Percentiles rank a stretch among this genome's conserved stretches.
Conservation (phyloP, 345 rosid species). For the Populus alba region DNA sequence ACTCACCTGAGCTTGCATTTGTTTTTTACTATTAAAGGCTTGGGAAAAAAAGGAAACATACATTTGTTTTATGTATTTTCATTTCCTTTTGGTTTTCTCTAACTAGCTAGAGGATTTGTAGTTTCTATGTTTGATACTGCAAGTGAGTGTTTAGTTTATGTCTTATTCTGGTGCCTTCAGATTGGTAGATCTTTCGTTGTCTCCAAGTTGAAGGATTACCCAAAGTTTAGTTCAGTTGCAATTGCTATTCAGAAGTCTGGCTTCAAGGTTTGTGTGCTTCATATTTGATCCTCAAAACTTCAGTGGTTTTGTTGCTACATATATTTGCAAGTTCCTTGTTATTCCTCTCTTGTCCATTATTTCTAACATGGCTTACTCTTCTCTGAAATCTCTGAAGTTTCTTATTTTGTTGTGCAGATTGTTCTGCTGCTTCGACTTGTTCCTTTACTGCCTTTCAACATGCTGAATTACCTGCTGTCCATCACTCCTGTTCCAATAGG, state of each 20-base stretch:
- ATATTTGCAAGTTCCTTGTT: neutral
- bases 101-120: neutral
- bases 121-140: neutral
- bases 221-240: slow-evolving; percentile 84
- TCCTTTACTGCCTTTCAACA: slow-evolving; percentile 89
- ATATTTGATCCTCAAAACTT: neutral
- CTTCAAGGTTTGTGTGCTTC: slow-evolving; percentile 66
- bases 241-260: slow-evolving; percentile 85
- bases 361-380: neutral
- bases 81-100: neutral
- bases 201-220: slow-evolving; percentile 89
- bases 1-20: neutral
- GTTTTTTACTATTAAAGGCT: neutral
- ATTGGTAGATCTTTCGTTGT: slow-evolving; percentile 80
- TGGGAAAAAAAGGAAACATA: neutral
- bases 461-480: slow-evolving; percentile 93
- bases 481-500: slow-evolving; percentile 82
- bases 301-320: neutral
- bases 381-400: slow-evolving; percentile 14
- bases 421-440: slow-evolving; percentile 95
- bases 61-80: neutral
- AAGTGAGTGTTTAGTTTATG: neutral
- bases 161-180: slow-evolving; percentile 37
- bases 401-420: slow-evolving; percentile 41
- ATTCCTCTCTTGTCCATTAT: neutral